These are phyloP conservation scores for Penicillium sp. DNA, from an alignment of 2,329 filamentous ascomycete species.

Conservation along the genomic window DNA sequence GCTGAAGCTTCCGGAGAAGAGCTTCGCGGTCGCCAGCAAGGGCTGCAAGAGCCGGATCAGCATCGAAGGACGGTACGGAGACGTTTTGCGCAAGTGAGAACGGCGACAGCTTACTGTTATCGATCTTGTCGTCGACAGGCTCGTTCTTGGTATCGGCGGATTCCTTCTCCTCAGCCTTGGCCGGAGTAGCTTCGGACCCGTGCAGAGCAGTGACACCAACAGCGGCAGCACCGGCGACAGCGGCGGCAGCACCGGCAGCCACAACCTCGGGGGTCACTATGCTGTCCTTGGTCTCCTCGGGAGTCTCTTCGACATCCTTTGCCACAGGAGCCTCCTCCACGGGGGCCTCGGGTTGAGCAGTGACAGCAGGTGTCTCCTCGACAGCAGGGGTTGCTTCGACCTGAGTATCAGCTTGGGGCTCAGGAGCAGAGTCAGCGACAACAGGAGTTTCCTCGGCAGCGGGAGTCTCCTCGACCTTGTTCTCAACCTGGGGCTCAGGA, in stretches of 20 bases:
- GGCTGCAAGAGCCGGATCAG: slow-evolving; percentile 36
- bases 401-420: background rate
- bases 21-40: slow-evolving; percentile 40
- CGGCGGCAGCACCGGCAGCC: slow-evolving; percentile 31
- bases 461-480: background rate
- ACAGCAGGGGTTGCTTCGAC: background rate
- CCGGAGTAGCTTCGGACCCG: slow-evolving; percentile 13
- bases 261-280: slow-evolving; percentile 29
- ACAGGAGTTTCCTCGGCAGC: background rate
- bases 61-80: slow-evolving; percentile 35
- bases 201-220: slow-evolving; percentile 27
- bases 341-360: background rate
- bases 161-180: slow-evolving; percentile 16
- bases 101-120: slow-evolving; percentile 25
- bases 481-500: slow-evolving; percentile 4
- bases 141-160: slow-evolving; percentile 3
- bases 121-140: slow-evolving; percentile 5
- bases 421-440: slow-evolving; percentile 5
- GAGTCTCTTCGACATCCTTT: slow-evolving; percentile 12
- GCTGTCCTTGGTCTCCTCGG: slow-evolving; percentile 22
- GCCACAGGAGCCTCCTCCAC: slow-evolving; percentile 11
- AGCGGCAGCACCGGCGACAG: slow-evolving; percentile 29
- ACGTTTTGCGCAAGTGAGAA: slow-evolving; percentile 22
- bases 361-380: slow-evolving; percentile 10
- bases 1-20: slow-evolving; percentile 35